Conservation (phyloP, 2,329 filamentous ascomycete species). For the Penicillium vulpinum region DNA sequence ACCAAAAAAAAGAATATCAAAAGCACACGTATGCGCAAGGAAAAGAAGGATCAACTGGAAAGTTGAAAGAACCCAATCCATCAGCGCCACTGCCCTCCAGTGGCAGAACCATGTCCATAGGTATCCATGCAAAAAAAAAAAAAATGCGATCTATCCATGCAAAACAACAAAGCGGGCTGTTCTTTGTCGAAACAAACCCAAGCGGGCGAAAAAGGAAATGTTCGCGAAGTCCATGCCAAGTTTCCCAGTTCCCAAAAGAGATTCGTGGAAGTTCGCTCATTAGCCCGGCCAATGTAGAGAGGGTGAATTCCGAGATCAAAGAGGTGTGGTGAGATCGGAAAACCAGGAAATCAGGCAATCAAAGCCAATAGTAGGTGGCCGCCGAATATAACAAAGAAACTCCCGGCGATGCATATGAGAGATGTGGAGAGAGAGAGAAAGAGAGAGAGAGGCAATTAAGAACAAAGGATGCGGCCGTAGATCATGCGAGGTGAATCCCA, state of each 20-base stretch:
- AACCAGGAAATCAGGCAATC: not conserved
- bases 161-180: conserved; percentile 5
- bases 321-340: not conserved
- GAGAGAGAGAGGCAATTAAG: not conserved
- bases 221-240: not conserved
- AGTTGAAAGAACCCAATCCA: conserved; percentile 15
- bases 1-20: conserved; percentile 1
- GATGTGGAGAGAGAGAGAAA: conserved; percentile 11
- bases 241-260: not conserved
- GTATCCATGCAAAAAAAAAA: conserved; percentile 25
- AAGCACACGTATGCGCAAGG: conserved; percentile 18
- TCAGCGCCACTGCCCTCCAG: conserved; percentile 28
- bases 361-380: conserved; percentile 18
- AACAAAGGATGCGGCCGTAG: conserved; percentile 6
- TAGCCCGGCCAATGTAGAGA: conserved; percentile 2
- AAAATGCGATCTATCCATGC: conserved; percentile 25
- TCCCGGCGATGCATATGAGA: conserved; percentile 34
- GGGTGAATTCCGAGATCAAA: not conserved
- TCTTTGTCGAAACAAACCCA: conserved; percentile 6
- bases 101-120: conserved; percentile 25
- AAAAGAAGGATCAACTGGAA: conserved; percentile 14
- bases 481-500: conserved; percentile 12
- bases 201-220: not conserved
- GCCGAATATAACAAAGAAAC: conserved; percentile 30
- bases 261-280: not conserved